phyloP scores from a whole-genome alignment of 1,284 basidiomycete genomes.

The Anthracocystis panici-leucophaei region DNA sequence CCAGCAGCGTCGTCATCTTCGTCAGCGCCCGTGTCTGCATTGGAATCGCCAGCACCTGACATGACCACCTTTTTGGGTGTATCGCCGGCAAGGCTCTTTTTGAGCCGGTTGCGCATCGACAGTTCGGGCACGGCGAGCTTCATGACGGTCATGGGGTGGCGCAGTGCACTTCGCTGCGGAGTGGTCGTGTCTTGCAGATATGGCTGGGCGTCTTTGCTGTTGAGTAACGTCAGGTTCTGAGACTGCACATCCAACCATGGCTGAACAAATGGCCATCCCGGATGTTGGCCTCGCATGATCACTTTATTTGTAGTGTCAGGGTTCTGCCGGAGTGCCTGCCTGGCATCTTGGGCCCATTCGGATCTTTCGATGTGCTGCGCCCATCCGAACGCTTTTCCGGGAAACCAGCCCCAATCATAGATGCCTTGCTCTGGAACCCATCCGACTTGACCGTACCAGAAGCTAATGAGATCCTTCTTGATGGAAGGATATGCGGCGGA shows the following conservation, averaged over 20 bases:
- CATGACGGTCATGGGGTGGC: conserved; percentile 37
- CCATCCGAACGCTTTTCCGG: conserved; percentile 39
- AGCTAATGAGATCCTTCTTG: conserved; percentile 21
- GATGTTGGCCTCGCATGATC: neutral
- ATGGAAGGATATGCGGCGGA: conserved; percentile 14
- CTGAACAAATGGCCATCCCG: conserved; percentile 47
- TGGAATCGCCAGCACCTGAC: conserved; percentile 2
- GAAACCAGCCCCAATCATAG: conserved; percentile 46
- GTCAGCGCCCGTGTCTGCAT: conserved; percentile 16
- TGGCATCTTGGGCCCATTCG: conserved; percentile 18
- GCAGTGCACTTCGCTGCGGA: conserved; percentile 17
- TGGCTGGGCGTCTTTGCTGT: conserved; percentile 7
- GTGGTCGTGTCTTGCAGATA: conserved; percentile 22
- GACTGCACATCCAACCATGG: conserved; percentile 21
- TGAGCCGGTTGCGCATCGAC: conserved; percentile 26
- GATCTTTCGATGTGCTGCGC: conserved; percentile 14
- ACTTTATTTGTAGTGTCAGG: neutral
- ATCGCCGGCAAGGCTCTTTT: conserved; percentile 14
- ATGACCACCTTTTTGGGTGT: conserved; percentile 10
- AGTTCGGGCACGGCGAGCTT: conserved; percentile 29
- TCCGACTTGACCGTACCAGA: conserved; percentile 32
- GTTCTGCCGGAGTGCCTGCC: neutral
- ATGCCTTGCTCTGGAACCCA: conserved; percentile 34
- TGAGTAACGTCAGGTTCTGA: neutral
- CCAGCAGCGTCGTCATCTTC: conserved; percentile 20